phyloP scores from a whole-genome alignment of 2,329 filamentous ascomycete species.

The Cladorrhinum sp. region DNA sequence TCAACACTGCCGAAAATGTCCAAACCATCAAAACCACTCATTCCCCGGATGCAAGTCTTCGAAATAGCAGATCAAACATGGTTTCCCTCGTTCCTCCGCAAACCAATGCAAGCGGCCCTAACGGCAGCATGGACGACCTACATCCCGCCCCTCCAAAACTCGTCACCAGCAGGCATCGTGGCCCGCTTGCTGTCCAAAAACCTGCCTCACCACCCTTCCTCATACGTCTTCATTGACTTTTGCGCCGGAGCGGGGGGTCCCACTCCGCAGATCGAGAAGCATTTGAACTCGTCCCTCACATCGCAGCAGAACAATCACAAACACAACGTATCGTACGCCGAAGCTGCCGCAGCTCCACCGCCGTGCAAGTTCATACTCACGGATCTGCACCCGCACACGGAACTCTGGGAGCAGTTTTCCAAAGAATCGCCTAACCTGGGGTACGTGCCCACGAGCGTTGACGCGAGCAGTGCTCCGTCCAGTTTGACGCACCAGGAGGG shows the following conservation, averaged over 20 bases:
- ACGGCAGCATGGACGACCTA: conserved; percentile 61
- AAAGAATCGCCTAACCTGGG: conserved; percentile 53
- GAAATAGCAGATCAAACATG: conserved; percentile 67
- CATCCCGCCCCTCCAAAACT: conserved; percentile 52
- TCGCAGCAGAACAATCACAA: conserved; percentile 17
- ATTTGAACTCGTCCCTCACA: conserved; percentile 50
- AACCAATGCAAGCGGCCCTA: conserved; percentile 62
- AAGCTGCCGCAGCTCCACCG: conserved; percentile 18
- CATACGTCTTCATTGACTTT: conserved; percentile 69
- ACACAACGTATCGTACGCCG: conserved; percentile 9
- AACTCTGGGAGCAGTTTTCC: conserved; percentile 55
- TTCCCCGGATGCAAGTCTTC: conserved; percentile 61
- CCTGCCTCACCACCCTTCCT: conserved; percentile 44
- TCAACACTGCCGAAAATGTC: neutral
- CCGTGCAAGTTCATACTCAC: conserved; percentile 61
- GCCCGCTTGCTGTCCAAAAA: conserved; percentile 53
- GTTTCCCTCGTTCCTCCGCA: conserved; percentile 64
- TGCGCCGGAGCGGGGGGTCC: conserved; percentile 73
- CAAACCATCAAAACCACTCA: conserved; percentile 38
- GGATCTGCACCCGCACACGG: conserved; percentile 62
- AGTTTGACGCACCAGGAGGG: conserved; percentile 38
- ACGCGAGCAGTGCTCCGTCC: conserved; percentile 60
- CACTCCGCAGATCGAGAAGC: conserved; percentile 60
- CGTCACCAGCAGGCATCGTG: conserved; percentile 59
- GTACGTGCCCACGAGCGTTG: conserved; percentile 60